Evolutionary conservation across 805 yeast genomes (phyloP), one percentile per base, ranked within the genome.

Genomic region (Metschnikowia colocasiae): DNA sequence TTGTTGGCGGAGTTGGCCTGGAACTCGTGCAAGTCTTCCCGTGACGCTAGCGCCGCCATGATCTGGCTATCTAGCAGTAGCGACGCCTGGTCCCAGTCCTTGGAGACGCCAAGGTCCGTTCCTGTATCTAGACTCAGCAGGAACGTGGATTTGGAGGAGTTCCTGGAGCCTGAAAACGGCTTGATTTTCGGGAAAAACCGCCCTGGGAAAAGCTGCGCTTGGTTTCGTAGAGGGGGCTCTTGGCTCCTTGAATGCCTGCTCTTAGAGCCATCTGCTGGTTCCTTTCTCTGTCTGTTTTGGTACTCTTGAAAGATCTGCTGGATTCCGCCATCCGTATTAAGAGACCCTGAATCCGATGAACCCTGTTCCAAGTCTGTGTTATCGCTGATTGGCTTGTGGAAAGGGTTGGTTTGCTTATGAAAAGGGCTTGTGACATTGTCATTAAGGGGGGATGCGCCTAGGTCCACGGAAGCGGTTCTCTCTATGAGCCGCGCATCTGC

Each of bases 1-100:
- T 49, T 55, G 18, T 15, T 16, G 12, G 33, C 27, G 5, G 25
- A 16, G 8, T 38, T 26, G 15, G 31, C 23, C n/a, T 25, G 41
- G 6, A 26, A 15, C 3, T 38, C 41, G 15, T 7, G 22, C 16
- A 23, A 25, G 19, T 36, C 10, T 8, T 16, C 13, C 4, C 40
- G 29, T 5, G 15, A 2, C 15, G 32, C 42, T 10, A 26, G 33
- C n/a, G 19, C 37, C 15, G 32, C 36, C 43, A 40, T 9, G 7
- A 40, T 15, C 16, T 23, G 43, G 20, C 23, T 31, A 7, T 31
- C 37, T 10, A 40, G 22, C 6, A 22, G 18, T 6, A 18, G 13
- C 3, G 42, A 15, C 4, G 13, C 13, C 8, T n/a, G 23, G n/a
- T 39, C 30, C 42, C 42, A 29, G 3, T 29, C 34, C 5, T 15